Evolutionary conservation across 2,329 filamentous ascomycete species (phyloP).

Genomic region (Hypoxylon sp.): DNA sequence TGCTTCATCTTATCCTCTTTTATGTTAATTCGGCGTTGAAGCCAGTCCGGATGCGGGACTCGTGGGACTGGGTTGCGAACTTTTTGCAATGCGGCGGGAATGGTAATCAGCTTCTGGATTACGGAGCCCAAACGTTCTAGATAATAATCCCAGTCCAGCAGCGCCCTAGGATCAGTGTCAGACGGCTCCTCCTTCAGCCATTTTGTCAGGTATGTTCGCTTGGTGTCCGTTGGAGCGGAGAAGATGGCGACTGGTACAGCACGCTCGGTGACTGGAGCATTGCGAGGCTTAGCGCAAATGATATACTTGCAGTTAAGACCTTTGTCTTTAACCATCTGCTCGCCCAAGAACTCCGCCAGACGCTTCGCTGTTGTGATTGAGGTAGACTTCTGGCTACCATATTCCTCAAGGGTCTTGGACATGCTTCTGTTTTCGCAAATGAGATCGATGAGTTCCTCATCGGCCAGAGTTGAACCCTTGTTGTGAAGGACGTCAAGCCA

Average conservation of each 20-base stretch:
- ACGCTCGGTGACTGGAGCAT: conserved; percentile 93
- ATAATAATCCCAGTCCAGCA: conserved; percentile 99
- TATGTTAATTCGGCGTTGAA: conserved; percentile 91
- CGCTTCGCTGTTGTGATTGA: conserved; percentile 99
- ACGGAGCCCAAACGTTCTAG: conserved; percentile 95
- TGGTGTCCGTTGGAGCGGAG: conserved; percentile 89
- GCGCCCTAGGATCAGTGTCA: conserved; percentile 88
- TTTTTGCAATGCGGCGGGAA: conserved; percentile 95
- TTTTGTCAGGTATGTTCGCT: conserved; percentile 90
- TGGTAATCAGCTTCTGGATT: conserved; percentile 98
- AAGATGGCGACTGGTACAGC: conserved; percentile 97
- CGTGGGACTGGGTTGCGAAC: conserved; percentile 94
- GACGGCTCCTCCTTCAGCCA: conserved; percentile 95
- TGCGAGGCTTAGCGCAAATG: conserved; percentile 88
- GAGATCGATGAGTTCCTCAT: conserved; percentile 98
- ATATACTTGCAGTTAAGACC: conserved; percentile 99
- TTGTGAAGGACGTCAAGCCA: conserved; percentile 97
- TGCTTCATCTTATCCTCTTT: conserved; percentile 99
- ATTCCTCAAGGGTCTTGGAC: conserved; percentile 97
- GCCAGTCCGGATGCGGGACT: conserved; percentile 95
- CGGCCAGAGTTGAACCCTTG: conserved; percentile 89
- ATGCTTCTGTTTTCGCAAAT: conserved; percentile 99
- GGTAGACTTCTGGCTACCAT: conserved; percentile 94
- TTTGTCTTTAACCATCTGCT: conserved; percentile 99
- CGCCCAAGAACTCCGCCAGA: conserved; percentile 94